Conservation (phyloP, 2,329 filamentous ascomycete genomes). For the Scedosporium minutisporum region DNA sequence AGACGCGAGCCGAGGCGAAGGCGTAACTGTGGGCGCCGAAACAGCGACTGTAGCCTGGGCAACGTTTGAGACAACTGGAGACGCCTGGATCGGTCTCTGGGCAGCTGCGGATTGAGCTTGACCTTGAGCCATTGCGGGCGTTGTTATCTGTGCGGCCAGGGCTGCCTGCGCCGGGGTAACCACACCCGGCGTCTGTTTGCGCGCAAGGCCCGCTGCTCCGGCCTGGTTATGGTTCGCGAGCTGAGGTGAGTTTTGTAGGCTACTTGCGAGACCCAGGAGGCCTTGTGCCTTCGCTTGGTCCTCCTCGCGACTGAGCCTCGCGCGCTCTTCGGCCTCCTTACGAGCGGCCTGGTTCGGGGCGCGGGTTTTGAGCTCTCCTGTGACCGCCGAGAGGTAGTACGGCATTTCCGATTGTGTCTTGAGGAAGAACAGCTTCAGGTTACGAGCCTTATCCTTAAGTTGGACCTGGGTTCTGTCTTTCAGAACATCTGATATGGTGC, state of each 20-base stretch:
- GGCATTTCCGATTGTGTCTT: slow-evolving; percentile 89
- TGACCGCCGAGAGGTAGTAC: slow-evolving; percentile 77
- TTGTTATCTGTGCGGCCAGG: slow-evolving; percentile 8
- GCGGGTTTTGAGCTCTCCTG: slow-evolving; percentile 78
- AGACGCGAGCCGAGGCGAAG: not conserved
- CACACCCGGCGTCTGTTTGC: slow-evolving; percentile 19
- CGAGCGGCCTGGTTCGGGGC: slow-evolving; percentile 65
- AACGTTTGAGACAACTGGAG: not conserved
- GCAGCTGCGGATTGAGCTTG: slow-evolving; percentile 2
- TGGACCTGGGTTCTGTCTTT: slow-evolving; percentile 88
- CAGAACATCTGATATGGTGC: slow-evolving; percentile 70
- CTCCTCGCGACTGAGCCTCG: slow-evolving; percentile 47
- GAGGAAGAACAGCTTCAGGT: slow-evolving; percentile 82
- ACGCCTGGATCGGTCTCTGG: slow-evolving; percentile 7
- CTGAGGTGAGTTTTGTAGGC: slow-evolving; percentile 34
- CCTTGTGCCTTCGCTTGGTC: slow-evolving; percentile 51
- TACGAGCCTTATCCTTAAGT: slow-evolving; percentile 84
- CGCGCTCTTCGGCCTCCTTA: slow-evolving; percentile 57
- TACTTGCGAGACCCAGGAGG: slow-evolving; percentile 46
- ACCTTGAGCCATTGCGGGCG: slow-evolving; percentile 4
- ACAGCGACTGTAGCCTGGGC: not conserved
- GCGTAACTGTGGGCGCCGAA: not conserved
- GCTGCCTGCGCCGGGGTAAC: slow-evolving; percentile 11
- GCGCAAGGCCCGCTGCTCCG: slow-evolving; percentile 9
- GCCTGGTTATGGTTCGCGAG: not conserved